A percentile compares a stretch with the other conserved stretches of the same genome.
Evolutionary conservation across 2,329 filamentous ascomycete genomes (phyloP).

Genomic region (Trichoderma citrinoviride): DNA sequence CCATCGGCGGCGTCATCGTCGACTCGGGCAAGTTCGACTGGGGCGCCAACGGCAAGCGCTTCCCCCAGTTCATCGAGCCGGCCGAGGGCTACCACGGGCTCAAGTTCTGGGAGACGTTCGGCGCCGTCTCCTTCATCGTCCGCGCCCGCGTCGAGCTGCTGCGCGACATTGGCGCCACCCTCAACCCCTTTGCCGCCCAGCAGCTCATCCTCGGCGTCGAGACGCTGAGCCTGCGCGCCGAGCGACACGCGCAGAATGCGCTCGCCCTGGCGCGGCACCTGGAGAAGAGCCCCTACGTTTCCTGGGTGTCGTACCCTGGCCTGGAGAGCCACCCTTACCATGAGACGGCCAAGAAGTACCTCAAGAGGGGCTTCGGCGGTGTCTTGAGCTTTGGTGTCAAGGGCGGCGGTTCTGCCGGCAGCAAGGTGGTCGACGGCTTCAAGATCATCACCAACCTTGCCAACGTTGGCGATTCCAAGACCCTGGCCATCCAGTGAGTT

Average conservation of each 20-base stretch:
- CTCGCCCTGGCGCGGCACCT: conserved; percentile 78
- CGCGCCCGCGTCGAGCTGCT: conserved; percentile 85
- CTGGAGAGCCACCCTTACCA: conserved; percentile 79
- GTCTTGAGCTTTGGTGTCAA: conserved; percentile 93
- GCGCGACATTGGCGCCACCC: conserved; percentile 75
- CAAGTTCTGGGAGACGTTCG: conserved; percentile 93
- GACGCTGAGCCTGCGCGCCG: conserved; percentile 81
- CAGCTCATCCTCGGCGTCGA: conserved; percentile 86
- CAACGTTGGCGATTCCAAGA: conserved; percentile 95
- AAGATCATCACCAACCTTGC: conserved; percentile 94
- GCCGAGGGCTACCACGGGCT: conserved; percentile 88
- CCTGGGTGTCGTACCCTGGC: conserved; percentile 93
- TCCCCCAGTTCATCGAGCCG: conserved; percentile 90
- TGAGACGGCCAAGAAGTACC: conserved; percentile 79
- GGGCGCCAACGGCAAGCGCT: conserved; percentile 77
- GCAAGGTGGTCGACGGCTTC: conserved; percentile 87
- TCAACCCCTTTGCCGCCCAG: conserved; percentile 91
- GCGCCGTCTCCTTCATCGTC: conserved; percentile 76
- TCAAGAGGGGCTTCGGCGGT: conserved; percentile 80
- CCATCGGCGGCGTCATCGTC: conserved; percentile 80
- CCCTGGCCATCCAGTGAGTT: conserved; percentile 74
- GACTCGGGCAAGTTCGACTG: conserved; percentile 94
- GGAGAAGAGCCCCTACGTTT: conserved; percentile 76
- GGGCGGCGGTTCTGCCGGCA: conserved; percentile 78
- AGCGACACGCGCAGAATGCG: conserved; percentile 84